Conservation (phyloP, 2,329 filamentous ascomycete species). For the Ceratocystis eucalypticola region DNA sequence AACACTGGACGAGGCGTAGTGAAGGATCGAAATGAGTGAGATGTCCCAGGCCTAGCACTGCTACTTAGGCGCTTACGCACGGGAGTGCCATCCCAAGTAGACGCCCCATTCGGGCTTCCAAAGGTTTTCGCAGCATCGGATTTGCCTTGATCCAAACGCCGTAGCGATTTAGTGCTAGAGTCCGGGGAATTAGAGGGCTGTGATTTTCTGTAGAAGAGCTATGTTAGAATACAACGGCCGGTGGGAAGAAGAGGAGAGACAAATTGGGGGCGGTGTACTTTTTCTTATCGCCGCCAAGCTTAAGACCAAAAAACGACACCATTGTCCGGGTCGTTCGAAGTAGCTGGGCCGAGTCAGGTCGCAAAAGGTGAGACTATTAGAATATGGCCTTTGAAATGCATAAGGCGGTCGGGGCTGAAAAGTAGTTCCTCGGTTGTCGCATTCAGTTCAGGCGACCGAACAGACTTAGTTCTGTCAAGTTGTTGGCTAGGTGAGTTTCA, state of each 20-base stretch:
- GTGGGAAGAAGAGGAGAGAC: background rate
- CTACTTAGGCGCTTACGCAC: slow-evolving; percentile 10
- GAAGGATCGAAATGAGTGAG: slow-evolving; percentile 17
- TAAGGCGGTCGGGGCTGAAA: background rate
- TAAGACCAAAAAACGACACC: slow-evolving; percentile 48
- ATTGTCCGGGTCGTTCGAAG: slow-evolving; percentile 23
- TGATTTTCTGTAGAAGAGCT: slow-evolving; percentile 6
- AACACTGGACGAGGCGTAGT: slow-evolving; percentile 18
- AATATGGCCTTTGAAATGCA: background rate
- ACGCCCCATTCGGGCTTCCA: background rate
- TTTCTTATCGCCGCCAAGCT: slow-evolving; percentile 43
- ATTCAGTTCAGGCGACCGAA: background rate
- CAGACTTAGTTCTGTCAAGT: background rate
- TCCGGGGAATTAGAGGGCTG: slow-evolving; percentile 7
- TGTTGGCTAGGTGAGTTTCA: background rate
- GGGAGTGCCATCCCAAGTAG: slow-evolving; percentile 13
- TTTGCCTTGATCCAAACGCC: background rate
- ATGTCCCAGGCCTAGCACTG: slow-evolving; percentile 20
- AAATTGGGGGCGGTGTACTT: slow-evolving; percentile 32
- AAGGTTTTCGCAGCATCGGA: background rate
- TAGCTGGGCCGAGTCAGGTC: background rate
- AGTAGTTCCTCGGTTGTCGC: background rate
- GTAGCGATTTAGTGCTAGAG: background rate
- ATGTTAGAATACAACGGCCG: background rate
- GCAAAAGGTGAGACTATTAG: background rate